Base-by-base conservation (phyloP, 305 asterid genomes). In the Plantago rigida region DNA sequence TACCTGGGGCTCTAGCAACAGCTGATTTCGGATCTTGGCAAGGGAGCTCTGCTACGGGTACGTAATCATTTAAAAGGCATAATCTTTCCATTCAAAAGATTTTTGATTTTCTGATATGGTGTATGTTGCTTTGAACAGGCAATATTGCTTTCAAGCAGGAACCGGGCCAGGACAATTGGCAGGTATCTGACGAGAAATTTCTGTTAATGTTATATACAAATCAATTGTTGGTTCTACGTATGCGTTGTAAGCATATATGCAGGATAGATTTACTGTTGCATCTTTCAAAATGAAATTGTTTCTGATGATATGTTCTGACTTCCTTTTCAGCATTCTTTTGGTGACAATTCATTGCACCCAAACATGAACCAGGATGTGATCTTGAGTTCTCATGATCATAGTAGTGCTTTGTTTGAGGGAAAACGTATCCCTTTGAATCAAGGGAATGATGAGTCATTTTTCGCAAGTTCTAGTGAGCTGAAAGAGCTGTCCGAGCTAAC, bases 21-120 rank as follows among this genome's bases (percentile, higher is more conserved):
- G 71, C 56, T 67, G 80, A 75, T 73, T 71, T 75, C 66, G 75
- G 76, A 65, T 69, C 86, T 56, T 73, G 77, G 91, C 83, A 73
- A 26, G 77, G 74, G 64, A 77, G 70, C 69, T 74, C 59, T 60
- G 57, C 79, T 58, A 47, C 83, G 70, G 94, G 95, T 84, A 77
- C 57, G 3, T 8, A 57, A 63, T 51, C 59, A 52, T 39, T 66
- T 53, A 14, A 26, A 49, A 66, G 13, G 56, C 55, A 39, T 56
- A 53, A 56, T 56, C 65, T 65, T 29, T 10, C 55, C 50, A 48
- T 65, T 65, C 41, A 56, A 63, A 14, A 1, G 51, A 67, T 39
- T 26, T 53, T 58, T 42, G 22, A 26, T 44, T 48, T 67, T 47
- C 62, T 41, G 51, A 34, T 56, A 54, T 56, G 53, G 50, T 39